These are phyloP conservation scores for Uronychia binucleata DNA, from an alignment of 73 alveolate species.

Conservation along the genomic window DNA sequence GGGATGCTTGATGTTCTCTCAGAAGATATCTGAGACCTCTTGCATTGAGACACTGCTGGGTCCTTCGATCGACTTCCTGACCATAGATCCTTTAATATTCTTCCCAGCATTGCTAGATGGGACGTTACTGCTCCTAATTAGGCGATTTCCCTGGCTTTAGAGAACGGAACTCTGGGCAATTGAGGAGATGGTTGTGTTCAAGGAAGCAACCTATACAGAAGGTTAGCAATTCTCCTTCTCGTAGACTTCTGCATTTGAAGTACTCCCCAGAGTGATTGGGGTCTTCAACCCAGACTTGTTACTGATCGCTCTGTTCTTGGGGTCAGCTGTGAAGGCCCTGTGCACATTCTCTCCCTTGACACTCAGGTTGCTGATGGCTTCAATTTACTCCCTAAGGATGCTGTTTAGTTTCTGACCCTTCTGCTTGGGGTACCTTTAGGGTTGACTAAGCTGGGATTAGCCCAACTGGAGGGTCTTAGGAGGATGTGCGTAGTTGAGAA, in stretches of 20 bases:
- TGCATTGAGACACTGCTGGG: neutral
- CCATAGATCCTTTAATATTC: neutral
- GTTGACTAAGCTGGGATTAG: neutral
- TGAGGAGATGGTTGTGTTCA: neutral
- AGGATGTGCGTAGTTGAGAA: neutral
- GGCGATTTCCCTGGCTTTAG: neutral
- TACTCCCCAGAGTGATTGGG: neutral
- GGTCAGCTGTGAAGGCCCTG: neutral
- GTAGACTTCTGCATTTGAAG: neutral
- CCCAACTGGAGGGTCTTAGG: neutral
- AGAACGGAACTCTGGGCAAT: neutral
- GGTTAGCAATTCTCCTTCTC: neutral
- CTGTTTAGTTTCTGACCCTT: neutral
- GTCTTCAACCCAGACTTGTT: neutral
- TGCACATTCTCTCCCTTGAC: neutral
- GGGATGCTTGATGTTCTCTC: neutral
- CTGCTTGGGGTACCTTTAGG: too few species aligned
- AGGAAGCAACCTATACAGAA: neutral
- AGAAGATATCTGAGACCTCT: neutral
- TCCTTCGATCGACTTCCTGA: neutral
- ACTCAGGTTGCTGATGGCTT: neutral
- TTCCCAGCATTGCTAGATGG: neutral
- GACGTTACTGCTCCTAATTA: neutral
- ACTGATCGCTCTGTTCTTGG: neutral
- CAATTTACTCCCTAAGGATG: neutral